Conservation (phyloP, 1,139 yeast species). For the Taiozyma sp. region DNA sequence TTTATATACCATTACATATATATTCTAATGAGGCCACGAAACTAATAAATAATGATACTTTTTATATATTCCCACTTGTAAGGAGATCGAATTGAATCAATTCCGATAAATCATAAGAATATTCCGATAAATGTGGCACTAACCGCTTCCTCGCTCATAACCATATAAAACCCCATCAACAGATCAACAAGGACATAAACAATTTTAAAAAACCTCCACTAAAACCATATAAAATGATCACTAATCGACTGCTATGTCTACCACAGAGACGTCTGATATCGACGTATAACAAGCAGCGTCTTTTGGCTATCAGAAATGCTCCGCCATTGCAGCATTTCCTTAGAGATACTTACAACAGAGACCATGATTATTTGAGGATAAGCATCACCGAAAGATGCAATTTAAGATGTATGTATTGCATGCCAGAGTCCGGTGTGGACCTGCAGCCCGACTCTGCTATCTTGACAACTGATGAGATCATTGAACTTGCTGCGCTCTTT, state of each 20-base stretch:
- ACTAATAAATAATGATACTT: background rate
- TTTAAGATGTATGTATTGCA: slow-evolving; percentile 44
- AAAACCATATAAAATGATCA: background rate
- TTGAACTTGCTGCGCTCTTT: slow-evolving; percentile 35
- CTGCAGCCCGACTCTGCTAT: slow-evolving; percentile 35
- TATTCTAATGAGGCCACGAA: background rate
- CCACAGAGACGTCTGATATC: background rate
- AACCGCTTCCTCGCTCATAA: no score
- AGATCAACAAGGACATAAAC: no score
- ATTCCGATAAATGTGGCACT: no score
- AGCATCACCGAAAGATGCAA: slow-evolving; percentile 46
- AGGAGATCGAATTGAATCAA: background rate
- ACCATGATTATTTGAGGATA: slow-evolving; percentile 42
- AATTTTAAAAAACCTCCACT: no score
- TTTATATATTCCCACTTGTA: background rate
- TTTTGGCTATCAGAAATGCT: slow-evolving; percentile 22
- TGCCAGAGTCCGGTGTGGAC: slow-evolving; percentile 49
- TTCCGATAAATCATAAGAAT: no score
- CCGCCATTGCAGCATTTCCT: slow-evolving; percentile 36
- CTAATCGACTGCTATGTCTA: background rate
- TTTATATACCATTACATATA: background rate
- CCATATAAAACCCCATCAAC: no score
- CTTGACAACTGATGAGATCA: slow-evolving; percentile 37
- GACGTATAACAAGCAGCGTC: slow-evolving; percentile 3
- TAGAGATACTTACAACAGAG: slow-evolving; percentile 37